Base-by-base conservation (phyloP, 768 basidiomycete genomes). In the Coprinellus micaceus region DNA sequence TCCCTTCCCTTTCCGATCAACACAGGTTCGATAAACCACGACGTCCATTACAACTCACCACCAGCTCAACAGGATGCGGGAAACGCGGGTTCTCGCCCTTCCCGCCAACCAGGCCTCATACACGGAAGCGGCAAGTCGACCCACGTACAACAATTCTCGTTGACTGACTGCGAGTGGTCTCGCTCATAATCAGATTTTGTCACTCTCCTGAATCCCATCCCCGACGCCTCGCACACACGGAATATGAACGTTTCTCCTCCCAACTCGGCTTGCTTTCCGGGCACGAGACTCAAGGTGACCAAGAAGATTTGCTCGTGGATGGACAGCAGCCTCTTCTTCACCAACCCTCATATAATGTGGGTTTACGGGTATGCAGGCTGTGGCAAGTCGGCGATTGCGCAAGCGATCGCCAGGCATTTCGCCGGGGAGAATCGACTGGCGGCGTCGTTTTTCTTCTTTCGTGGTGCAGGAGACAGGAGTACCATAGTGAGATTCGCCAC, bases 301-400 rank as follows among this genome's bases (percentile, higher is more conserved):
- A 7, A 43, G 10, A 19, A 43, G 6, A 21, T 43, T 17, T 7
- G 15, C 6, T 9, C 40, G 15, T 43, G 40, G 40, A 17, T 17
- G 6, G 40, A 43, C 19, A 43, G 40, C 40, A 19, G n/a, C 40
- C 5, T 43, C 40, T 5, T 10, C n/a, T 7, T 7, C 40, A 43
- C 5, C 15, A 19, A 43, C 10, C 13, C 13, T 15, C 40, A 51
- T 17, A 45, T 64, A 17, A 24, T 65, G 25, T 65, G 64, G 61
- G 19, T 65, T 1, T 39, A 58, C 28, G 64, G 64, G 4, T 56
- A 61, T 1, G 63, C 58, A 12, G 63, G 63, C 19, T 56, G 56
- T 17, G 63, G 63, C 7, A 64, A 64, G 50, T 61, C 61, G 1
- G 60, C 60, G 5, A 58, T 63, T 15, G 56, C 58, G 4, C 60